Evolutionary conservation across 2,329 filamentous ascomycete genomes (phyloP).

Genomic region (Hymenoscyphus linearis): DNA sequence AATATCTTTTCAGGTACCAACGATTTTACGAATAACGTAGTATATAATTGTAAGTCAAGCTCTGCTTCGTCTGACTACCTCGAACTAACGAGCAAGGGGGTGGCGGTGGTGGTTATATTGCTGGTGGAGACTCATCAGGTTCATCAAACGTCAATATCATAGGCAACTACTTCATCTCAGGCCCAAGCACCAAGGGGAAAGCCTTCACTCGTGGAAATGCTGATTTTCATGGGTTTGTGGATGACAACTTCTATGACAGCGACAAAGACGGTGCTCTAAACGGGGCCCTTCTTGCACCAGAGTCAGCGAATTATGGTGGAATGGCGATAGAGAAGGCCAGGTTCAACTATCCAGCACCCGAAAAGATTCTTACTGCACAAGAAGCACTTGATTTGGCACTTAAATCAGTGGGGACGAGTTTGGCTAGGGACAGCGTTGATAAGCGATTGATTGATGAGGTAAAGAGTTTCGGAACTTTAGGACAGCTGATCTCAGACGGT

Average conservation of each 20-base stretch:
- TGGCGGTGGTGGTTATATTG: conserved; percentile 31
- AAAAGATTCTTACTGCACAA: not conserved
- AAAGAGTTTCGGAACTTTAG: not conserved
- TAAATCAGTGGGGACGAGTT: not conserved
- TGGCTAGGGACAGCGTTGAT: not conserved
- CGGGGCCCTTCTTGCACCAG: not conserved
- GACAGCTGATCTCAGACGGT: not conserved
- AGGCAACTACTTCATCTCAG: conserved; percentile 53
- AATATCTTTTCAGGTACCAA: not conserved
- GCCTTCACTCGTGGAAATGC: conserved; percentile 4
- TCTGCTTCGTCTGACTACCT: conserved; percentile 36
- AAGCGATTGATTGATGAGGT: not conserved
- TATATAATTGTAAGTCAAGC: not conserved
- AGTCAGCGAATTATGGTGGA: not conserved
- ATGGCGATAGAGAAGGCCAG: not conserved
- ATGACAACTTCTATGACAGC: not conserved
- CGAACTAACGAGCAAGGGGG: not conserved
- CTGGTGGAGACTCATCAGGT: conserved; percentile 39
- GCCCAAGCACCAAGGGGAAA: conserved; percentile 38
- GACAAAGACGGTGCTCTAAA: not conserved
- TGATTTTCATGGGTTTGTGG: not conserved
- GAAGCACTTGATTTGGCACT: not conserved
- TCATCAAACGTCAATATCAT: conserved; percentile 47
- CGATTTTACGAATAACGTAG: not conserved
- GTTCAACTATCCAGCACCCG: conserved; percentile 1